These are phyloP conservation scores for Aureobasidium namibiae DNA, from an alignment of 2,329 filamentous ascomycete genomes.

Conservation along the genomic window DNA sequence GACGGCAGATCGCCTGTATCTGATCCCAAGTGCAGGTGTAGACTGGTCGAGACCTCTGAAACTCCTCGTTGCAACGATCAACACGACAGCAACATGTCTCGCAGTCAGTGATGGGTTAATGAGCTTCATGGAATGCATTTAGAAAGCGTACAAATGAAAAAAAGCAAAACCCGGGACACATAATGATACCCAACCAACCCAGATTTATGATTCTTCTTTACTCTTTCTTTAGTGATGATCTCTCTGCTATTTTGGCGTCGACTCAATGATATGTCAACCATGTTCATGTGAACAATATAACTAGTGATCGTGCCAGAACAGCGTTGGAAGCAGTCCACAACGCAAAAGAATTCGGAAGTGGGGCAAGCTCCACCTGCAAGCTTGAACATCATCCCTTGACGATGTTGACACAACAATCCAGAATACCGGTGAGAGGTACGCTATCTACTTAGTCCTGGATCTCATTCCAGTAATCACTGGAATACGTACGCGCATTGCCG, in stretches of 20 bases:
- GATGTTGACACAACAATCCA: no score
- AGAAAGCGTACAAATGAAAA: slow-evolving; percentile 13
- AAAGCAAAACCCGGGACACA: slow-evolving; percentile 9
- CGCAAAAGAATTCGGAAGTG: no score
- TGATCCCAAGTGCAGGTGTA: background rate
- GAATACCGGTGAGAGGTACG: no score
- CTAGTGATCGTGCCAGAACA: no score
- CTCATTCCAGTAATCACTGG: no score
- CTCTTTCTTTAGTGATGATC: background rate
- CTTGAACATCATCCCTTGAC: no score
- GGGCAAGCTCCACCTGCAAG: no score
- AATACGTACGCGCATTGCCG: no score
- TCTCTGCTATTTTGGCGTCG: background rate
- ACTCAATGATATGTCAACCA: background rate
- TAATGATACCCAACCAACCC: slow-evolving; percentile 8
- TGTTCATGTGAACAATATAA: no score
- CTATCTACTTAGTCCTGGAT: no score
- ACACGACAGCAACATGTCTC: background rate
- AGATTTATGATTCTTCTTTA: background rate
- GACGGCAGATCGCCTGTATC: background rate
- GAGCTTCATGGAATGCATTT: slow-evolving; percentile 13
- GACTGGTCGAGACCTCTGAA: background rate
- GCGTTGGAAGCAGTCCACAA: no score
- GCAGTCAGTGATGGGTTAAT: slow-evolving; percentile 13
- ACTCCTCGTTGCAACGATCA: background rate